Evolutionary conservation across 257 asterid genomes (phyloP).

Genomic region (Solanum arcanum): DNA sequence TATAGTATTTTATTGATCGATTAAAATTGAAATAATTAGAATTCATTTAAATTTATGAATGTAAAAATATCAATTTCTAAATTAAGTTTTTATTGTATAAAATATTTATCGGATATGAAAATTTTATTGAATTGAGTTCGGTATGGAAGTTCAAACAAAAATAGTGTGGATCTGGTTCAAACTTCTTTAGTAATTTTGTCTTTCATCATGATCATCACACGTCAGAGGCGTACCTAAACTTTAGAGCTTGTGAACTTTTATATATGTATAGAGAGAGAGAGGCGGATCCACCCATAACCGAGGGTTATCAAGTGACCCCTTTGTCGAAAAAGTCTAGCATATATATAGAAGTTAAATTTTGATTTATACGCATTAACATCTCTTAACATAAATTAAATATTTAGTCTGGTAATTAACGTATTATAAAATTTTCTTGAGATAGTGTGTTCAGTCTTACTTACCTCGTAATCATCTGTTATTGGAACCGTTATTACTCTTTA

Average conservation of each 20-base stretch:
- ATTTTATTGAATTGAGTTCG: too few species aligned
- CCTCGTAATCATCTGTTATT: neutral
- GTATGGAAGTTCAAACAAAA: neutral
- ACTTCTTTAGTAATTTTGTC: neutral
- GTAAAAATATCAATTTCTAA: too few species aligned
- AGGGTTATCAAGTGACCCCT: too few species aligned
- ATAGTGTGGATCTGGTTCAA: neutral
- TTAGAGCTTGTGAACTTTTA: too few species aligned
- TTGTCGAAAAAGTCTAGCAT: too few species aligned
- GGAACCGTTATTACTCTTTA: neutral
- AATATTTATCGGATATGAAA: neutral
- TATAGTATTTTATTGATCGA: neutral
- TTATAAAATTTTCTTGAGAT: neutral
- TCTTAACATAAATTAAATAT: neutral
- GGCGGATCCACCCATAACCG: too few species aligned
- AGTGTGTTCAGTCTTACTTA: neutral
- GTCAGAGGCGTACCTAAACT: neutral
- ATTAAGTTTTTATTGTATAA: too few species aligned
- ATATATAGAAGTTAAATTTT: too few species aligned
- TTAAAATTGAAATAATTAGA: neutral
- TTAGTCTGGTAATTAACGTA: too few species aligned
- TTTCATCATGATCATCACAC: neutral
- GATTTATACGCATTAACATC: too few species aligned
- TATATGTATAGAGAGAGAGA: too few species aligned
- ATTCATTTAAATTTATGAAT: too few species aligned